Conservation (phyloP, 305 asterid species). For the Fraxinus nigra region DNA sequence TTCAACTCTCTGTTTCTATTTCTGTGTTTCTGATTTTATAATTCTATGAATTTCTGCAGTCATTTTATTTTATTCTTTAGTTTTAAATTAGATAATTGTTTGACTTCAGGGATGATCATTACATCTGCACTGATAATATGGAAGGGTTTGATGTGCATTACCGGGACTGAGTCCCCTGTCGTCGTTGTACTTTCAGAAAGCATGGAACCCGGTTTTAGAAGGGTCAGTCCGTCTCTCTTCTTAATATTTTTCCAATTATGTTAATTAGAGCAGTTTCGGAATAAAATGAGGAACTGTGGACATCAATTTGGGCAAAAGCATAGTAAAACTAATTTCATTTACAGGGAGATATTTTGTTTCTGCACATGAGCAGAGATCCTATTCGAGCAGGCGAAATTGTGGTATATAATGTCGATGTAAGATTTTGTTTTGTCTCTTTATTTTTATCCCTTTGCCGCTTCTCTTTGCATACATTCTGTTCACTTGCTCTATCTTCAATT, state of each 20-base stretch:
- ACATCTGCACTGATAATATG: slow-evolving; percentile 60
- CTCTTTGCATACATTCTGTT: neutral
- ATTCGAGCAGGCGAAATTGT: slow-evolving; percentile 67
- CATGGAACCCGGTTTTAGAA: slow-evolving; percentile 75
- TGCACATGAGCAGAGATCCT: slow-evolving; percentile 57
- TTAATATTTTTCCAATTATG: too few relatives aligned
- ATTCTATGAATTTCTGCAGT: neutral
- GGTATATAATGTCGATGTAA: slow-evolving; percentile 61
- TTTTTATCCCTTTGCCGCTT: neutral
- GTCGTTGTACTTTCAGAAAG: slow-evolving; percentile 72
- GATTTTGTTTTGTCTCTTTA: slow-evolving; percentile 23
- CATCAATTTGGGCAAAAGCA: too few relatives aligned
- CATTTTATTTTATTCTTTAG: neutral
- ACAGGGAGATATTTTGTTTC: slow-evolving; percentile 75
- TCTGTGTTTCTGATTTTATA: neutral
- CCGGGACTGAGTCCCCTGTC: slow-evolving; percentile 67
- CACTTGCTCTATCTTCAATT: slow-evolving; percentile 4
- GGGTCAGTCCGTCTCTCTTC: slow-evolving; percentile 34
- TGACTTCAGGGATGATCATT: slow-evolving; percentile 44
- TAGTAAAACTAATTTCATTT: slow-evolving; percentile 8
- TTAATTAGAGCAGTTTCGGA: too few relatives aligned
- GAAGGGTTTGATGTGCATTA: slow-evolving; percentile 49
- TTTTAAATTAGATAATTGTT: neutral
- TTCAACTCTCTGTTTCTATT: neutral
- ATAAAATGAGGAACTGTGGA: too few relatives aligned